These are phyloP conservation scores for Paramyrothecium roridum DNA, from an alignment of 2,329 filamentous ascomycete genomes.

Conservation along the genomic window DNA sequence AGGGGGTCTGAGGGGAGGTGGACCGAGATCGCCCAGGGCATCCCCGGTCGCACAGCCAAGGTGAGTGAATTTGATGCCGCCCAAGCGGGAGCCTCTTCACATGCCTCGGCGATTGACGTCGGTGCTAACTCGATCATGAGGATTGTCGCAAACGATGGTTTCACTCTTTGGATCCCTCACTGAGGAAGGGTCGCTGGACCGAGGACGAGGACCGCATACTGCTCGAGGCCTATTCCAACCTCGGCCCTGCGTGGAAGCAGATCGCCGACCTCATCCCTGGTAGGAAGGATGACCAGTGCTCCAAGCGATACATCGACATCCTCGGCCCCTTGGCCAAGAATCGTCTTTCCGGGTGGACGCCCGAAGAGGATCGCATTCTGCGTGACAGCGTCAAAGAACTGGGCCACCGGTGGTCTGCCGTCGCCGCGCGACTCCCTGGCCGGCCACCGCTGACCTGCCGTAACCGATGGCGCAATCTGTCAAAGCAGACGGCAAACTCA, in stretches of 20 bases:
- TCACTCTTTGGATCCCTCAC: slow-evolving; percentile 22
- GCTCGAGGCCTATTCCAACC: slow-evolving; percentile 20
- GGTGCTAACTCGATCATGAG: slow-evolving; percentile 7
- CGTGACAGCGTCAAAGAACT: slow-evolving; percentile 17
- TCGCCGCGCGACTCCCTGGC: slow-evolving; percentile 18
- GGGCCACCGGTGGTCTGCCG: slow-evolving; percentile 23
- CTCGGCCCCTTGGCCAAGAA: slow-evolving; percentile 21
- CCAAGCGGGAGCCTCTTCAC: neutral
- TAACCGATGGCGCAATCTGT: slow-evolving; percentile 20
- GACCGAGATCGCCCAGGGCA: slow-evolving; percentile 21
- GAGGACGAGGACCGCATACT: slow-evolving; percentile 22
- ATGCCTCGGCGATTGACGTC: neutral
- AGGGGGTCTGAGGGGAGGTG: slow-evolving; percentile 20
- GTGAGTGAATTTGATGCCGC: slow-evolving; percentile 10
- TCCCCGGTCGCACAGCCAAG: slow-evolving; percentile 22
- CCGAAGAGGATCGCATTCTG: slow-evolving; percentile 17
- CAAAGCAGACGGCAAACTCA: neutral
- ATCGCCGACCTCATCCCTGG: slow-evolving; percentile 23
- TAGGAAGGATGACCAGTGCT: slow-evolving; percentile 25
- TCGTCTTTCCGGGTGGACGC: slow-evolving; percentile 20
- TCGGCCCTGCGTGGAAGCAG: slow-evolving; percentile 21
- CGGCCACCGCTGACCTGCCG: slow-evolving; percentile 23
- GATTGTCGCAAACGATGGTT: slow-evolving; percentile 26
- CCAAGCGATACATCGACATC: slow-evolving; percentile 24
- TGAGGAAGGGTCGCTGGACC: slow-evolving; percentile 24